Conservation (phyloP, 768 basidiomycete species). For the Russula olivacea region DNA sequence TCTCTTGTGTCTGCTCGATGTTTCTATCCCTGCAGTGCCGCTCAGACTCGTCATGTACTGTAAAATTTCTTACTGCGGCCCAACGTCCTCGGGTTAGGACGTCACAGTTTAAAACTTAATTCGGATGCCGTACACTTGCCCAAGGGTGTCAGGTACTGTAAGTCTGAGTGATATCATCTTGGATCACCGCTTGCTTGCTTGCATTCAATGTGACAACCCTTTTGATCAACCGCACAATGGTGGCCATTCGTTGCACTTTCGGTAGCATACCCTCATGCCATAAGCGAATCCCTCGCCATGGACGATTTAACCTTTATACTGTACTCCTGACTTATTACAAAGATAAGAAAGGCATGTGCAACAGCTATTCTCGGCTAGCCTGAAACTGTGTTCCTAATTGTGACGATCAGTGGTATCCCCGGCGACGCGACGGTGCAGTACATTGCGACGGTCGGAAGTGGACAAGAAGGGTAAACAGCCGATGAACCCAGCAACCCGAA, state of each 20-base stretch:
- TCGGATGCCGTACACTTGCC: background rate
- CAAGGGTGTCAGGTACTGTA: background rate
- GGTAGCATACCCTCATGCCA: background rate
- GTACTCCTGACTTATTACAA: background rate
- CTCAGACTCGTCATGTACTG: background rate
- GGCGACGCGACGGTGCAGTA: too few species aligned
- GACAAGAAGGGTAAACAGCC: too few species aligned
- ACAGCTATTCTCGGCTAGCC: too few species aligned
- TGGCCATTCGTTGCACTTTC: background rate
- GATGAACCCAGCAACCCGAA: too few species aligned
- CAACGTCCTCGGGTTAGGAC: background rate
- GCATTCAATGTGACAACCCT: background rate
- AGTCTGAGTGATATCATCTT: too few species aligned
- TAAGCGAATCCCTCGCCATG: too few species aligned
- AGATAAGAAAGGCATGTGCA: too few species aligned
- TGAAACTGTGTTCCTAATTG: background rate
- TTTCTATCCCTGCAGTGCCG: background rate
- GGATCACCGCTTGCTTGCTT: too few species aligned
- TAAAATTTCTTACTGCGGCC: background rate
- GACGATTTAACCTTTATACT: background rate
- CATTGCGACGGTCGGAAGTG: too few species aligned
- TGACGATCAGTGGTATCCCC: background rate
- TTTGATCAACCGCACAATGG: background rate
- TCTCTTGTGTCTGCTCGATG: background rate
- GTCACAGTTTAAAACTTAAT: background rate